Percentiles rank a stretch among this genome's conserved stretches.
Evolutionary conservation across 2,329 filamentous ascomycete species (phyloP).

Genomic region (Talaromyces sp.): DNA sequence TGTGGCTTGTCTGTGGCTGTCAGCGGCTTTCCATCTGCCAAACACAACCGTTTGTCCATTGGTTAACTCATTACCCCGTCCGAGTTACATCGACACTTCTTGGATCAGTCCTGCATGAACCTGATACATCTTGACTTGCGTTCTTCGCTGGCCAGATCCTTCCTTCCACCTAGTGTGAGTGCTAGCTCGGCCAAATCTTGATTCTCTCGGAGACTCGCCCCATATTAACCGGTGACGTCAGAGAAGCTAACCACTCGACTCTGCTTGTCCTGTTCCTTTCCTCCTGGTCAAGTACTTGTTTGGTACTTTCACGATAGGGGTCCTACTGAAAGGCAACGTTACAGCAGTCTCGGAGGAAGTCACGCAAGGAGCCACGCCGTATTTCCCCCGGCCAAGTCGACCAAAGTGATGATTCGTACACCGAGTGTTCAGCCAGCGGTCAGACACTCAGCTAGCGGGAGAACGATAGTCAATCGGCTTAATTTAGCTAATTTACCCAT

Average conservation of each 20-base stretch:
- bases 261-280: neutral
- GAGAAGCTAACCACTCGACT: neutral
- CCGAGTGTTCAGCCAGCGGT: neutral
- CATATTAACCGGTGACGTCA: neutral
- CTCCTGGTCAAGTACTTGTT: neutral
- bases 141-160: neutral
- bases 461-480: neutral
- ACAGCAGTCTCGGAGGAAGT: neutral
- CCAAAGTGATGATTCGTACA: neutral
- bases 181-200: neutral
- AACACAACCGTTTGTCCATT: too few relatives aligned
- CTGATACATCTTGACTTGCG: neutral
- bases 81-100: neutral
- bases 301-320: neutral
- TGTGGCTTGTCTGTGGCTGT: conserved; percentile 3
- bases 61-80: neutral
- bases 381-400: too few relatives aligned
- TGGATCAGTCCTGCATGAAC: neutral
- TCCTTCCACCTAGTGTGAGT: neutral
- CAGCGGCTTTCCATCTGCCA: neutral
- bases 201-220: neutral
- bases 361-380: neutral
- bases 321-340: neutral
- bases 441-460: neutral
- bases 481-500: neutral